Conservation (phyloP, 1,139 yeast species). For the Magnusiomyces ingens region DNA sequence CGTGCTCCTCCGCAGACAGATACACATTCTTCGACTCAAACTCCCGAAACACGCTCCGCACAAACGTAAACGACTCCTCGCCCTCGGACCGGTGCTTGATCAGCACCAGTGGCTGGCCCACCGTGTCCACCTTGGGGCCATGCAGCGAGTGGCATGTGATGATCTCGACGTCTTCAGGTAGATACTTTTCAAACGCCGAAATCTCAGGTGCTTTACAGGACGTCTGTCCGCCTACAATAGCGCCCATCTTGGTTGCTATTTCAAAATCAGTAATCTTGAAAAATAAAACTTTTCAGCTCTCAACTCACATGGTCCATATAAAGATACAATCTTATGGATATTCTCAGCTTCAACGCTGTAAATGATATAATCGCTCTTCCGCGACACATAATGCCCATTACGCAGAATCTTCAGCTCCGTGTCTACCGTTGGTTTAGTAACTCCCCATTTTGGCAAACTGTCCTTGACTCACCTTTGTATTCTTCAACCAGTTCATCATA, state of each 20-base stretch:
- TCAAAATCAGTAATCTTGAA: not conserved
- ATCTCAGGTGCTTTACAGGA: constrained; percentile 92
- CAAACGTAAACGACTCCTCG: constrained; percentile 47
- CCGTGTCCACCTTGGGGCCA: constrained; percentile 85
- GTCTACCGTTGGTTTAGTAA: constrained; percentile 19
- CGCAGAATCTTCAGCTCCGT: constrained; percentile 48
- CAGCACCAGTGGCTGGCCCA: constrained; percentile 87
- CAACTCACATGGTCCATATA: constrained; percentile 57
- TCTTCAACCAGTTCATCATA: constrained; percentile 44
- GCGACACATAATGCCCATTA: constrained; percentile 79
- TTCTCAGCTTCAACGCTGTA: constrained; percentile 80
- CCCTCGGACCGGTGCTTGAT: constrained; percentile 65
- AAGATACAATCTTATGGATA: constrained; percentile 59
- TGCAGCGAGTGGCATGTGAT: constrained; percentile 86
- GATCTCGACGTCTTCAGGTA: constrained; percentile 76
- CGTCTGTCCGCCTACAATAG: constrained; percentile 97
- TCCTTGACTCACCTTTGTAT: constrained; percentile 26
- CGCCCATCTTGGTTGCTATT: constrained; percentile 67
- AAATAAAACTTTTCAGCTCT: constrained; percentile 5
- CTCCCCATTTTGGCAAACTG: no score
- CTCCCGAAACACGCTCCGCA: constrained; percentile 60
- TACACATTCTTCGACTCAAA: constrained; percentile 73
- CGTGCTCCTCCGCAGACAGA: constrained; percentile 79
- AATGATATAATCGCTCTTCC: constrained; percentile 72
- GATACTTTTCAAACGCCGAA: constrained; percentile 64